These are phyloP conservation scores for Cornus suecica DNA, from an alignment of 148 eudicot species.

Conservation along the genomic window DNA sequence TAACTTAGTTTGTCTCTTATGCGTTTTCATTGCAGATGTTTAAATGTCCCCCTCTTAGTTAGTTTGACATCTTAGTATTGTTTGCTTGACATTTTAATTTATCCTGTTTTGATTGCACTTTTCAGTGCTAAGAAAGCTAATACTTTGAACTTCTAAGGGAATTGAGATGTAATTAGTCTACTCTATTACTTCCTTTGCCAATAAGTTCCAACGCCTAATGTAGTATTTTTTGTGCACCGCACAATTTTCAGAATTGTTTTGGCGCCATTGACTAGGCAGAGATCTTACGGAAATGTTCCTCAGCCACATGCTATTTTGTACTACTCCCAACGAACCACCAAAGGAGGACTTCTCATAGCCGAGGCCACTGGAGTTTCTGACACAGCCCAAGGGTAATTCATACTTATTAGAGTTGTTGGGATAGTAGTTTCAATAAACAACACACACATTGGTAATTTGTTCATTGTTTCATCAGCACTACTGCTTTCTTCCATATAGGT, in stretches of 20 bases:
- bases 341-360: slow-evolving; percentile 46
- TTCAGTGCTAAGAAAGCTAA: not conserved
- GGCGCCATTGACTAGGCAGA: slow-evolving; percentile 43
- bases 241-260: slow-evolving; percentile 36
- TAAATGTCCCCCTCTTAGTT: too few relatives aligned
- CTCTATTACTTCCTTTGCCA: not conserved
- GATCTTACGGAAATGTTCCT: slow-evolving; percentile 50
- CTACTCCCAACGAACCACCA: slow-evolving; percentile 48
- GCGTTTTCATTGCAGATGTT: too few relatives aligned
- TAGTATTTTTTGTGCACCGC: not conserved
- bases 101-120: not conserved
- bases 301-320: slow-evolving; percentile 44
- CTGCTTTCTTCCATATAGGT: slow-evolving; percentile 15
- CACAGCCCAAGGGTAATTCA: slow-evolving; percentile 44
- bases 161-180: not conserved
- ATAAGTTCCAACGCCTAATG: not conserved
- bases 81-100: not conserved
- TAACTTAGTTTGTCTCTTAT: too few relatives aligned
- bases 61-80: too few relatives aligned
- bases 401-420: not conserved
- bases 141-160: not conserved
- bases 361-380: slow-evolving; percentile 54
- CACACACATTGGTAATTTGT: too few relatives aligned
- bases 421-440: not conserved
- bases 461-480: not conserved